Evolutionary conservation across 331 rosid genomes (phyloP).

Genomic region (Phaseolus coccineus): DNA sequence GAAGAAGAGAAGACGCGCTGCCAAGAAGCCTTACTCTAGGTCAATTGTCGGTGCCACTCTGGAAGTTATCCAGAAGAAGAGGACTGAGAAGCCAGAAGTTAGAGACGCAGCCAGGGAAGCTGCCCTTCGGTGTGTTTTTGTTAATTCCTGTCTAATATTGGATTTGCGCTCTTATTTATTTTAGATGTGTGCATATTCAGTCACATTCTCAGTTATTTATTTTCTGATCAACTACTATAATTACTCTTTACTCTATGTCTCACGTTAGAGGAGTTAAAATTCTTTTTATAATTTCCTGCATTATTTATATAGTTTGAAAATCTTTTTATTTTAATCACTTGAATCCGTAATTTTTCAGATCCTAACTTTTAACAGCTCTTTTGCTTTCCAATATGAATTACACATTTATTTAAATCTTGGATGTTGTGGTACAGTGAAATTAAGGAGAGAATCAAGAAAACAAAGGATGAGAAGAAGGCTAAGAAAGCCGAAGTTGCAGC

Average conservation of each 20-base stretch:
- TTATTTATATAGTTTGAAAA: background rate
- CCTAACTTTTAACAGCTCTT: background rate
- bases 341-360: background rate
- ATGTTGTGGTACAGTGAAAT: slow-evolving; percentile 64
- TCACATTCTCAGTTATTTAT: background rate
- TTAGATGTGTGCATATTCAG: background rate
- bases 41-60: slow-evolving; percentile 87
- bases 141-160: background rate
- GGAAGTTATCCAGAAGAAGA: slow-evolving; percentile 81
- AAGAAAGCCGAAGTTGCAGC: slow-evolving; percentile 79
- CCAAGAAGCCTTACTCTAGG: slow-evolving; percentile 85
- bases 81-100: slow-evolving; percentile 83
- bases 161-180: background rate
- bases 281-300: background rate
- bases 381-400: background rate
- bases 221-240: background rate
- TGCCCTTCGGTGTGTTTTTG: slow-evolving; percentile 72
- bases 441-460: slow-evolving; percentile 88
- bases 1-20: slow-evolving; percentile 77
- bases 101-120: slow-evolving; percentile 92
- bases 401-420: background rate
- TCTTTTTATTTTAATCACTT: background rate
- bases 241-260: background rate
- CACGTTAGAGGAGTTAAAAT: too few species aligned
- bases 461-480: slow-evolving; percentile 93